These are phyloP conservation scores for Fraxinus anomala DNA, from an alignment of 257 asterid genomes.

Conservation along the genomic window DNA sequence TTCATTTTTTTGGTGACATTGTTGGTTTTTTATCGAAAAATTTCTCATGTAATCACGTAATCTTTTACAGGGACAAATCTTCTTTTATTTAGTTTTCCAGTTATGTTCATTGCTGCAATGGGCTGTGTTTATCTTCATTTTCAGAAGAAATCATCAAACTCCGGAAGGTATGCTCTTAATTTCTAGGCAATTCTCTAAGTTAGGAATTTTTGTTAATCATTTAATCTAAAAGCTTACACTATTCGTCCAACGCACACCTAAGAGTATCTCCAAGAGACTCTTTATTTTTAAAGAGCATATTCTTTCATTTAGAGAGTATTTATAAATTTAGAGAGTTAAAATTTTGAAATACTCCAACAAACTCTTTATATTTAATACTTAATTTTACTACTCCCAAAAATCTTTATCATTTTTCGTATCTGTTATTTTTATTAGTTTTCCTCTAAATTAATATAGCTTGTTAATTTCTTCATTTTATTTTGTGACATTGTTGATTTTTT, in stretches of 20 bases:
- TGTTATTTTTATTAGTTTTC: too few species aligned
- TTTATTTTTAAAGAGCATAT: too few species aligned
- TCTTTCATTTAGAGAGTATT: too few species aligned
- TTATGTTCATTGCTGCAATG: slow-evolving; percentile 49
- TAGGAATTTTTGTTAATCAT: background rate
- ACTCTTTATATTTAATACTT: too few species aligned
- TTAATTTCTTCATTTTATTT: background rate
- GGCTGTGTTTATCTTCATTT: slow-evolving; percentile 58
- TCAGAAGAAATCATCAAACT: slow-evolving; percentile 35
- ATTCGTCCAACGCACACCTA: background rate
- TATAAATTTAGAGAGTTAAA: too few species aligned
- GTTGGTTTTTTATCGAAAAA: background rate
- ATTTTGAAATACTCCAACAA: too few species aligned
- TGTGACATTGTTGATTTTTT: background rate
- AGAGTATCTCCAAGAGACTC: too few species aligned
- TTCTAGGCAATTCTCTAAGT: background rate
- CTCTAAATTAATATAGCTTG: background rate
- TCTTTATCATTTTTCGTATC: too few species aligned
- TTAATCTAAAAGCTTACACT: background rate
- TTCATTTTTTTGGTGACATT: background rate
- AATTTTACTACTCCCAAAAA: too few species aligned
- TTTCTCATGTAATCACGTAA: background rate
- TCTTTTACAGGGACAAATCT: slow-evolving; percentile 60
- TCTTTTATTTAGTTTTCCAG: slow-evolving; percentile 50
- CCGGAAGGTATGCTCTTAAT: slow-evolving; percentile 31